These are phyloP conservation scores for Trapa bicornis DNA, from an alignment of 345 rosid species.

Conservation along the genomic window DNA sequence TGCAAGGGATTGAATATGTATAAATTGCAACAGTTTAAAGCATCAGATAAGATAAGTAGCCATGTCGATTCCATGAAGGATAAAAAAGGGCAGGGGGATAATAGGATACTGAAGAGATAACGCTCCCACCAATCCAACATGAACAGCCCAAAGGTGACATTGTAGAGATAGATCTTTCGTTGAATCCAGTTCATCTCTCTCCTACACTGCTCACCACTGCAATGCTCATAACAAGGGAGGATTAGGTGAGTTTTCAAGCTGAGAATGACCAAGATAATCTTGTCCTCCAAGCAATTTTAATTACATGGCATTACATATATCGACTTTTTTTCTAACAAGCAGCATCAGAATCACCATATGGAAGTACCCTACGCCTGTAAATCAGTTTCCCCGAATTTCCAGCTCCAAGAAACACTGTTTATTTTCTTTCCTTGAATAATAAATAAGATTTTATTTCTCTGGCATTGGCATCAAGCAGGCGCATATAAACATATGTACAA, in stretches of 20 bases:
- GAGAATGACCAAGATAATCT: not conserved
- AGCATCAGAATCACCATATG: not conserved
- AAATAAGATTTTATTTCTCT: too few species aligned
- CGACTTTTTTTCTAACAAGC: not conserved
- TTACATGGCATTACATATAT: not conserved
- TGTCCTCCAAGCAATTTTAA: not conserved
- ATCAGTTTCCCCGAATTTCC: not conserved
- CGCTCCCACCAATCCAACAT: slow-evolving; percentile 99
- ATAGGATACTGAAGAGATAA: slow-evolving; percentile 89
- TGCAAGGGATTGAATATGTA: not conserved
- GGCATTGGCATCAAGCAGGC: too few species aligned
- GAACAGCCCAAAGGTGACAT: slow-evolving; percentile 91
- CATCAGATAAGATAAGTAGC: not conserved
- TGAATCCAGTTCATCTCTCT: slow-evolving; percentile 85
- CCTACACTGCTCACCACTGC: slow-evolving; percentile 1
- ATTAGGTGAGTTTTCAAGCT: not conserved
- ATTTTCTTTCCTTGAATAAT: too few species aligned
- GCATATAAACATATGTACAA: too few species aligned
- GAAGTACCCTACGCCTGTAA: not conserved
- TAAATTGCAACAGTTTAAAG: not conserved
- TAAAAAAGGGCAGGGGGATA: not conserved
- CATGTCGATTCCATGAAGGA: not conserved
- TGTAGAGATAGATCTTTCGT: slow-evolving; percentile 88
- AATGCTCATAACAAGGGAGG: not conserved
- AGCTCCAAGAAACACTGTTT: not conserved